Base-by-base conservation (phyloP, 2,329 filamentous ascomycete species). In the Colletotrichum lini region DNA sequence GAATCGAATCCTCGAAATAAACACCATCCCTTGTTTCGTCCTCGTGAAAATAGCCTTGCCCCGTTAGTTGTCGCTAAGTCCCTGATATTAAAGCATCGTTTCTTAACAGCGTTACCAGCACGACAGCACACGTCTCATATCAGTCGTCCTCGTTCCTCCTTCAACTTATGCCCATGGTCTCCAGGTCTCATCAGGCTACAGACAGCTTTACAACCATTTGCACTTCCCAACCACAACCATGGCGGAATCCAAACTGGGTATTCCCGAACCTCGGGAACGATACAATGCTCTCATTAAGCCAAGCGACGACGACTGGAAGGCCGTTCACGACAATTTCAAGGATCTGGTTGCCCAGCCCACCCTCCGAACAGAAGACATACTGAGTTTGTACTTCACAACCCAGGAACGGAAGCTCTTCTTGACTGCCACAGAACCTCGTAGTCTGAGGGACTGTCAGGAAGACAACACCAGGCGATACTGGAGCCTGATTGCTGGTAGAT, bases 391-490 rank as follows among this genome's bases (percentile, higher is more conserved):
- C 26, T 85, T 85, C 30, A 80, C 80, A 1, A 47, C 67, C 0
- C 75, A 82, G 49, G 83, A 84, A 67, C 74, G 78, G 23, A 72
- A 65, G 1, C 65, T 82, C 30, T 75, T 84, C 42, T 65, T 77
- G 18, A 77, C 78, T 4, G 77, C 77, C n/a, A 62, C 45, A 21
- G 67, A 75, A 13, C 76, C 76, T 8, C 60, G 73, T 0, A 76
- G 79, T 6, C 26, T 83, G n/a, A 78, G 77, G 18, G 45, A 72
- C 3, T 69, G 80, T 49, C 83, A 85, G 67, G 72, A 74, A 21
- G 66, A 73, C 13, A 80, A 81, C 66, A 74, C 78, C 0, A 38
- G 67, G 21, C 75, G 77, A 13, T 84, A 81, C 73, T 38, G 74
- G 4, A 42, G 69, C 0, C 74, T 84, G 18, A 73, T 84, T 4